A percentile compares a stretch with the other conserved stretches of the same genome.
Evolutionary conservation across 768 basidiomycete genomes (phyloP).

Genomic region (Phaeotremella skinneri): DNA sequence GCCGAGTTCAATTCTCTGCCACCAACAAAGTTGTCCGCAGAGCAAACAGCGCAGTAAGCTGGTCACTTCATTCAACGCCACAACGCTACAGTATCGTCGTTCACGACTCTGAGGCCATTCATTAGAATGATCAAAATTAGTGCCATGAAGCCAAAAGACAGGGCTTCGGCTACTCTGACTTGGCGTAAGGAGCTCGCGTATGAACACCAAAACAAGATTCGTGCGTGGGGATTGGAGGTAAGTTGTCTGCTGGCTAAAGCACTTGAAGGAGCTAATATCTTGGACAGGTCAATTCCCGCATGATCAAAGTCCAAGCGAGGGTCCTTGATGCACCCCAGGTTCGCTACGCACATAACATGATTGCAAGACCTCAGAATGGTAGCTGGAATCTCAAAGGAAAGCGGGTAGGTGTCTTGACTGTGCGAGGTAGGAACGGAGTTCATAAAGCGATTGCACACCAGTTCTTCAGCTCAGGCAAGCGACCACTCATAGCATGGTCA

Average conservation of each 20-base stretch:
- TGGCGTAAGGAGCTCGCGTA: slow-evolving; percentile 45
- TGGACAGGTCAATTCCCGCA: slow-evolving; percentile 30
- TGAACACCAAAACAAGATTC: slow-evolving; percentile 39
- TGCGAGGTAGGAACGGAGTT: not conserved
- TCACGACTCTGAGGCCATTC: not conserved
- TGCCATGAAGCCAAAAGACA: slow-evolving; percentile 27
- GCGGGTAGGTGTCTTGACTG: slow-evolving; percentile 16
- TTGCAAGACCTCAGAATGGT: slow-evolving; percentile 29
- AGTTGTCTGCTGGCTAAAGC: slow-evolving; percentile 5
- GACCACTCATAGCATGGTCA: slow-evolving; percentile 44
- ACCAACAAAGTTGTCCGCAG: slow-evolving; percentile 42
- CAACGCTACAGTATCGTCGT: not conserved
- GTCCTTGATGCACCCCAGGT: slow-evolving; percentile 43
- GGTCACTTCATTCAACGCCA: not conserved
- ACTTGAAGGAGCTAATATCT: not conserved
- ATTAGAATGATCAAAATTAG: slow-evolving; percentile 47
- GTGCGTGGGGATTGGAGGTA: slow-evolving; percentile 48
- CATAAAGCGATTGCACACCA: not conserved
- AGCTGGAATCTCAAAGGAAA: slow-evolving; percentile 48
- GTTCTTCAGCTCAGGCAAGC: slow-evolving; percentile 34
- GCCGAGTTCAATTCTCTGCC: slow-evolving; percentile 47
- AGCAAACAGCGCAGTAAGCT: slow-evolving; percentile 44
- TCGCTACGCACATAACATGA: slow-evolving; percentile 27
- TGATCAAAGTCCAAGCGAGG: slow-evolving; percentile 43
- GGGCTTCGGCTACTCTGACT: slow-evolving; percentile 19